Conservation (phyloP, 2,329 filamentous ascomycete species). For the Penicillium olsonii region DNA sequence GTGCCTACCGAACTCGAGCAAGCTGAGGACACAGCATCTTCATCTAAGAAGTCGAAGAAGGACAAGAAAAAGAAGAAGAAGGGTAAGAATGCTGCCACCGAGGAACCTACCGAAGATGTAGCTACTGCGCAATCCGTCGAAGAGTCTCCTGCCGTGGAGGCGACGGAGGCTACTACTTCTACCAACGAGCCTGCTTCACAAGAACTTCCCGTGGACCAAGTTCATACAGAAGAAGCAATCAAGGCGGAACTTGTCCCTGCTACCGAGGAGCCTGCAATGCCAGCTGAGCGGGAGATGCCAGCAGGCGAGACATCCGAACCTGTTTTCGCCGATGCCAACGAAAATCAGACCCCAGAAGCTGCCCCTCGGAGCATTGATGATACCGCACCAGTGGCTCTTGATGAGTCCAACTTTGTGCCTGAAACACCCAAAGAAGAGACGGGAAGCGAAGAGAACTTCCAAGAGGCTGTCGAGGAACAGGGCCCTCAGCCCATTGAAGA, state of each 20-base stretch:
- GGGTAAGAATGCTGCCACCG: slow-evolving; percentile 10
- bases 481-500: not conserved
- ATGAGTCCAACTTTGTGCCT: not conserved
- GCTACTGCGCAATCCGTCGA: not conserved
- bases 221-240: not conserved
- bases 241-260: not conserved
- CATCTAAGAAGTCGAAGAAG: slow-evolving; percentile 16
- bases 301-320: not conserved
- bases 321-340: slow-evolving; percentile 2
- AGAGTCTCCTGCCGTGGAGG: not conserved
- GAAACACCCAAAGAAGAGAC: slow-evolving; percentile 14
- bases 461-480: slow-evolving; percentile 23
- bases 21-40: slow-evolving; percentile 3
- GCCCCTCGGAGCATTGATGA: slow-evolving; percentile 1
- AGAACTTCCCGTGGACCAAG: not conserved
- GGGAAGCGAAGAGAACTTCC: slow-evolving; percentile 17
- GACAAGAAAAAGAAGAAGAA: slow-evolving; percentile 23
- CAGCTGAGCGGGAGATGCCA: not conserved
- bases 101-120: slow-evolving; percentile 3
- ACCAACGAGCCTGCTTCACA: not conserved
- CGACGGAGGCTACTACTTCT: not conserved
- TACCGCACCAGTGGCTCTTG: not conserved
- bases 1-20: slow-evolving; percentile 4
- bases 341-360: not conserved
- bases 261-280: not conserved